Evolutionary conservation across 768 basidiomycete species (phyloP).

Genomic region (Cubamyces sp.): DNA sequence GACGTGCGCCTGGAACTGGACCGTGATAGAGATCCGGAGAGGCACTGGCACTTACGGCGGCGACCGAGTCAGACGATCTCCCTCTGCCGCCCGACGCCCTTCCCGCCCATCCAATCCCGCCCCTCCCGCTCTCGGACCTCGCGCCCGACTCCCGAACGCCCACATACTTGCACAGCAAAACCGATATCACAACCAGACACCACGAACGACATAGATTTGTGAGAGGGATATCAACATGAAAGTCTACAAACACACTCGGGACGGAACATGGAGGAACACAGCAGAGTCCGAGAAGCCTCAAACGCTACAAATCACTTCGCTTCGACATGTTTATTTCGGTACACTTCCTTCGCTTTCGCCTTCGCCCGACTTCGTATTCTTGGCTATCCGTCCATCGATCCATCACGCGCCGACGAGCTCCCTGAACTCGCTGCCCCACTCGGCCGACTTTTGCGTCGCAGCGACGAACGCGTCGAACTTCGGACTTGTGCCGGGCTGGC

Average conservation of each 20-base stretch:
- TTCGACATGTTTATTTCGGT: too few species aligned
- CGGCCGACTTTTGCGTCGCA: constrained; percentile 63
- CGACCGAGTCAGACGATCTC: constrained; percentile 5
- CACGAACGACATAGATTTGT: too few species aligned
- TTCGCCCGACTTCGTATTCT: too few species aligned
- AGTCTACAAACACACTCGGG: too few species aligned
- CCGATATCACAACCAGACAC: too few species aligned
- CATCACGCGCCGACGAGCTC: constrained; percentile 47
- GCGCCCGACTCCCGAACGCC: background rate
- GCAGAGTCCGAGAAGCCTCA: too few species aligned
- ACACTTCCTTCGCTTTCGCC: too few species aligned
- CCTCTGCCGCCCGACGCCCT: background rate
- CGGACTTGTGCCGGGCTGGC: constrained; percentile 60
- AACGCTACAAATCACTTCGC: too few species aligned
- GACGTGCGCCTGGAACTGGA: background rate
- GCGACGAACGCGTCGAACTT: constrained; percentile 84
- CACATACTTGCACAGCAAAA: too few species aligned
- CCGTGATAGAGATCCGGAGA: constrained; percentile 1
- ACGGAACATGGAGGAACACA: too few species aligned
- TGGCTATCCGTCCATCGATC: too few species aligned
- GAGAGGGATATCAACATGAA: too few species aligned
- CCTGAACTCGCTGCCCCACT: constrained; percentile 73
- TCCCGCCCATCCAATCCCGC: background rate
- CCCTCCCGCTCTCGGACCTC: background rate
- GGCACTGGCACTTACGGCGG: background rate